Evolutionary conservation across 768 basidiomycete species (phyloP).

Genomic region (Tricholoma sp.): DNA sequence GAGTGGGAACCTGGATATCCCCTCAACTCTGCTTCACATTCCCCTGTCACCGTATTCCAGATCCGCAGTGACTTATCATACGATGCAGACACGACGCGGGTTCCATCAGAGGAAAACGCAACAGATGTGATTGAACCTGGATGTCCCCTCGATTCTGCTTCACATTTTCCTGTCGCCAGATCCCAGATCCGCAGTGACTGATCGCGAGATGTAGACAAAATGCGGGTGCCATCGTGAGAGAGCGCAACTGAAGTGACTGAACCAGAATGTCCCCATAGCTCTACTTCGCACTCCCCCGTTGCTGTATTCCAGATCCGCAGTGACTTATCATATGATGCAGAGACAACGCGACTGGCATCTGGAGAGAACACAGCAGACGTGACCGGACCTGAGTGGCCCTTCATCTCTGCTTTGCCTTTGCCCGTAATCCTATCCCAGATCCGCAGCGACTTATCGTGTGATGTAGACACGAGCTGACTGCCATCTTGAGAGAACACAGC

Average conservation of each 20-base stretch:
- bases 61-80: not conserved
- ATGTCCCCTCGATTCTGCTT: not conserved
- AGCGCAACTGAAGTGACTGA: not conserved
- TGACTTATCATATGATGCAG: not conserved
- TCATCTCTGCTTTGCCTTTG: not conserved
- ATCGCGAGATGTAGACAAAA: not conserved
- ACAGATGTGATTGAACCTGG: not conserved
- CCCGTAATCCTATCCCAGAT: not conserved
- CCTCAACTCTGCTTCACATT: not conserved
- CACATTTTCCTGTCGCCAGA: not conserved
- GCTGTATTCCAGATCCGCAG: not conserved
- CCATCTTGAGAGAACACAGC: not conserved
- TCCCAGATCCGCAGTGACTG: not conserved
- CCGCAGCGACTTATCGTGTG: not conserved
- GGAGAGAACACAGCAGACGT: not conserved
- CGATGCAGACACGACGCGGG: not conserved
- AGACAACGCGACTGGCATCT: not conserved
- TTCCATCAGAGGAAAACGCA: not conserved
- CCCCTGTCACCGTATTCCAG: not conserved
- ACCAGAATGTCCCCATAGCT: not conserved
- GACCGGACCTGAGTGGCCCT: not conserved
- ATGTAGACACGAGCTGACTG: not conserved
- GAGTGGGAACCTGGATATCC: not conserved
- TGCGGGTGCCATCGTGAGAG: not conserved
- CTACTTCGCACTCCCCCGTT: not conserved